Base-by-base conservation (phyloP, 352 stramenopile species). In the Phytophthora crassamura region DNA sequence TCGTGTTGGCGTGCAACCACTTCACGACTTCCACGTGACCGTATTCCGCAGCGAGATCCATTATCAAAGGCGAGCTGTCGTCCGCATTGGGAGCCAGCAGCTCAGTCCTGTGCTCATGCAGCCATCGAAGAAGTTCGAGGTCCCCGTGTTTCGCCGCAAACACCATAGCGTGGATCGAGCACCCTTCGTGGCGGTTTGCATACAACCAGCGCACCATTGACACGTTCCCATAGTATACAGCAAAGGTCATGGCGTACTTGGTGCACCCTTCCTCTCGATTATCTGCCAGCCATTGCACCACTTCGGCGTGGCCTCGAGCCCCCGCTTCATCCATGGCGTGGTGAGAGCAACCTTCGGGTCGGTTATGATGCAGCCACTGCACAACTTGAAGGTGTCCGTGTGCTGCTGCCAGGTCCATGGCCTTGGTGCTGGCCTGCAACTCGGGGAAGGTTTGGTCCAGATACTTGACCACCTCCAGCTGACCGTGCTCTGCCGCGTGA, bases 361-460 rank as follows among this genome's bases (percentile, higher is more conserved):
- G 59, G 38, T 85, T 59, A 12, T 25, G 22, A 48, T 90, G 73
- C 34, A 90, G 59, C 77, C 77, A 90, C 46, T 86, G 49, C 2
- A 90, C 54, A 7, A 88, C 70, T 9, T 64, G 3, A n/a, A 90
- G 47, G 36, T 88, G 77, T 30, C 82, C 82, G 16, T 75, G 61
- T 16, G 59, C 59, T 16, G 65, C 59, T 18, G 65, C 59, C n/a
- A 73, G 56, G 22, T 73, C 59, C 65, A 73, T 73, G 20, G 65
- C 65, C n/a, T 73, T 73, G 38, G 65, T 73, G 36, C 52, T 69
- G 28, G 52, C 42, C 18, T 57, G 46, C 8, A 69, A 18, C 22
- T 65, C 25, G 3, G 40, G 53, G 25, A 74, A 60, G 5, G 55
- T 54, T 18, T 55, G 39, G 16, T 76, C 10, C 10, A 80, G 65